Base-by-base conservation (phyloP, 768 basidiomycete genomes). In the Hygrophoropsis aurantiaca region DNA sequence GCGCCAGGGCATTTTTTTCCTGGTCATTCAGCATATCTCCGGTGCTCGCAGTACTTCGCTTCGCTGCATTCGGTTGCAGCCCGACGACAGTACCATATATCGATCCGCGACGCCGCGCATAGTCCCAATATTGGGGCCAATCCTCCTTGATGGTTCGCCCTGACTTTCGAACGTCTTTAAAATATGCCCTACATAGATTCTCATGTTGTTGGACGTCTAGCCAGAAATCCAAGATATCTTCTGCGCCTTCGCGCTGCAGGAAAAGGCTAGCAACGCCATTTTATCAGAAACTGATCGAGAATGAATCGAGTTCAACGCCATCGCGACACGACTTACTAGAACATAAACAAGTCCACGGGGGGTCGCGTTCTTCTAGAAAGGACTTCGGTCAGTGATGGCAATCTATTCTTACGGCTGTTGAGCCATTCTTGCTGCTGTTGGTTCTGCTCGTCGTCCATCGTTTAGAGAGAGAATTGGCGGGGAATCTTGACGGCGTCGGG, bases 181-280 rank as follows among this genome's bases (percentile, higher is more conserved):
- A 98, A 69, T 98, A 98, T 7, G 95, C 97, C 51, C 94, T 81
- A 67, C 95, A 98, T 26, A 99, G 82, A 64, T 97, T 97, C 72
- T 98, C 97, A 65, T 99, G 97, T 70, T 98, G 97, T 58, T 97
- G 94, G 5, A 98, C 97, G 65, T 99, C 97, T 23, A 99, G 80
- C 94, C 95, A 98, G 59, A 98, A 98, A 66, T 99, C 97, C 37
- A 99, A 72, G 40, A 94, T 89, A 66, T 99, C 97, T 64, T 98
- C 95, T 45, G 91, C 84, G 20, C 92, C 90, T 69, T 99, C 95
- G 27, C 93, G 82, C 64, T 98, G 95, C 27, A 99, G 74, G 67
- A 97, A 98, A 50, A 97, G 80, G 69, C 95, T 97, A 54, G 21
- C 6, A 38, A 48, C 13, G 13, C 13, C 27, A 30, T 30, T 30